Evolutionary conservation across 2,329 filamentous ascomycete genomes (phyloP).

Genomic region (Fusarium denticulatum): DNA sequence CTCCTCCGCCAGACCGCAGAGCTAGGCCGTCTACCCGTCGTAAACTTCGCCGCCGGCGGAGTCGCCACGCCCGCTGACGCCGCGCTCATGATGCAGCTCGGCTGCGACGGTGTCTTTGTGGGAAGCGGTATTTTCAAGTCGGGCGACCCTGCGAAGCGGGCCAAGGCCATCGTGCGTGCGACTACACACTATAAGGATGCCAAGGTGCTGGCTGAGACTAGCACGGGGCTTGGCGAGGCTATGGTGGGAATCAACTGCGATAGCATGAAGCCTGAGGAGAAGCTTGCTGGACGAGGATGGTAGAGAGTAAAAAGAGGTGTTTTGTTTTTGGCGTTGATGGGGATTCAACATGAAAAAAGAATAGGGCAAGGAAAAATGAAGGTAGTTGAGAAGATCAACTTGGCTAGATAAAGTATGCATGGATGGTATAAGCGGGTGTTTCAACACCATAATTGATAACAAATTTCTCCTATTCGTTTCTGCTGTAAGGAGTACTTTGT

Average conservation of each 20-base stretch:
- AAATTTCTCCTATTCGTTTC: not conserved
- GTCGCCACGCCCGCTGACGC: slow-evolving; percentile 99
- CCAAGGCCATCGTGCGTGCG: slow-evolving; percentile 93
- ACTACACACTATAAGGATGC: slow-evolving; percentile 90
- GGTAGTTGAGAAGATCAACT: not conserved
- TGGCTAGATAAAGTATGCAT: slow-evolving; percentile 6
- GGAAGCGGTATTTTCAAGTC: slow-evolving; percentile 98
- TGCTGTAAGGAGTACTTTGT: not conserved
- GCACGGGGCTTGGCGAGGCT: slow-evolving; percentile 90
- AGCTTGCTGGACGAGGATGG: slow-evolving; percentile 87
- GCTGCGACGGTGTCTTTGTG: slow-evolving; percentile 97
- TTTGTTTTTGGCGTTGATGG: slow-evolving; percentile 20
- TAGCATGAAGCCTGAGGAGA: slow-evolving; percentile 80
- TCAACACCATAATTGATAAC: slow-evolving; percentile 25
- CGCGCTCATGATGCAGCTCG: slow-evolving; percentile 97
- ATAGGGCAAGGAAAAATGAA: not conserved
- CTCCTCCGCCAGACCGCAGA: slow-evolving; percentile 88
- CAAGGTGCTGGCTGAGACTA: slow-evolving; percentile 86
- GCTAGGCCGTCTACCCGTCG: slow-evolving; percentile 88
- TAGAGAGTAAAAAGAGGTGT: slow-evolving; percentile 52
- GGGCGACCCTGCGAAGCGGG: slow-evolving; percentile 87
- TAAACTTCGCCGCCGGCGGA: slow-evolving; percentile 98
- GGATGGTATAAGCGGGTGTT: slow-evolving; percentile 20
- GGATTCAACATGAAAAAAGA: slow-evolving; percentile 22
- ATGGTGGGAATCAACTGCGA: slow-evolving; percentile 96